These are phyloP conservation scores for Thecaphora thlaspeos DNA, from an alignment of 1,284 basidiomycete species.

Conservation along the genomic window DNA sequence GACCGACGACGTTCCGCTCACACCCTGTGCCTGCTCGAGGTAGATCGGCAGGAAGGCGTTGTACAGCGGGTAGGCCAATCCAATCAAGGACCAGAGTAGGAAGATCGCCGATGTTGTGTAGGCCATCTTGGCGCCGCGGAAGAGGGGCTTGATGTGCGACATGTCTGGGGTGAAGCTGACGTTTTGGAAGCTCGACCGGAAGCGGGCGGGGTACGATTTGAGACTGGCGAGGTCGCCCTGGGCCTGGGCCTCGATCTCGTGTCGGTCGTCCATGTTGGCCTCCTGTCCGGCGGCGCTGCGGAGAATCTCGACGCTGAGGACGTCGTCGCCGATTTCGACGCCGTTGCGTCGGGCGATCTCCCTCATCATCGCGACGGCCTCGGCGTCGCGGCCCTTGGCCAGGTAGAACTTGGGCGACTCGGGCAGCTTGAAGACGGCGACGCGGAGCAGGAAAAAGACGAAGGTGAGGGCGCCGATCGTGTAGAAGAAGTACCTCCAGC, in stretches of 20 bases:
- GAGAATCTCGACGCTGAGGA: conserved; percentile 51
- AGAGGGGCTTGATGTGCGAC: conserved; percentile 50
- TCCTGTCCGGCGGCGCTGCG: conserved; percentile 55
- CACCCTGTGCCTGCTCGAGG: conserved; percentile 28
- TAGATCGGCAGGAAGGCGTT: conserved; percentile 56
- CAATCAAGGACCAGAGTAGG: conserved; percentile 54
- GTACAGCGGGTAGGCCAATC: conserved; percentile 56
- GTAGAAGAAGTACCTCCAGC: conserved; percentile 56
- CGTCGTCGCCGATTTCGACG: conserved; percentile 42
- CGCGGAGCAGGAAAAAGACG: conserved; percentile 48
- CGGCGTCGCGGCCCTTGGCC: conserved; percentile 55
- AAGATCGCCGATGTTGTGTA: conserved; percentile 47
- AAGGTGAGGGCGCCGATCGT: conserved; percentile 52
- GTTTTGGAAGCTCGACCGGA: conserved; percentile 12
- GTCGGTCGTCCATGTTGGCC: conserved; percentile 23
- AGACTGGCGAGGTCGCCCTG: conserved; percentile 13
- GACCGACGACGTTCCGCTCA: conserved; percentile 11
- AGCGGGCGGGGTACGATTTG: conserved; percentile 9
- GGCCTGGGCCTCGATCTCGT: conserved; percentile 15
- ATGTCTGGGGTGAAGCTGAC: conserved; percentile 38
- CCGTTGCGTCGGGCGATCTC: conserved; percentile 52
- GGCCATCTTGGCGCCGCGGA: conserved; percentile 43
- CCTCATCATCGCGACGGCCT: conserved; percentile 48
- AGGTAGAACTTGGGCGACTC: conserved; percentile 57
- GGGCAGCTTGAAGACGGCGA: conserved; percentile 53